Percentiles rank a stretch among this genome's conserved stretches.
These are phyloP conservation scores for Ceratocystis eucalypticola DNA, from an alignment of 2,329 filamentous ascomycete genomes.

Conservation along the genomic window DNA sequence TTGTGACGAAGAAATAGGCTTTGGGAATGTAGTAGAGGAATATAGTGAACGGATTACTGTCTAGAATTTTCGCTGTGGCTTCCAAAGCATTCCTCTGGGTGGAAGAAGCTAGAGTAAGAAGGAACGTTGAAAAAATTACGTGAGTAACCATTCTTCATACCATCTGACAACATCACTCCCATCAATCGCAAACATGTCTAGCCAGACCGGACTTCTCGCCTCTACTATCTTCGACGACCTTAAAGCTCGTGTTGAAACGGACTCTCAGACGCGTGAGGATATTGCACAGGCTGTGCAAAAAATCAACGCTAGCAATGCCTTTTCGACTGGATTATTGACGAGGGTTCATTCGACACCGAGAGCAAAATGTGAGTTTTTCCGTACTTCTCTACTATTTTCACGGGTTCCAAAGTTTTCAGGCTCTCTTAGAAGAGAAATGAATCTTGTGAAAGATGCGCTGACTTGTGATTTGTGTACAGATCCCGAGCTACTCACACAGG, in stretches of 20 bases:
- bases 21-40: not conserved
- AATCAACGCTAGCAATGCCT: constrained; percentile 12
- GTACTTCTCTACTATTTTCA: not conserved
- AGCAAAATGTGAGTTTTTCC: constrained; percentile 33
- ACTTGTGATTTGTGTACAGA: constrained; percentile 35
- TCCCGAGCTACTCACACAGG: constrained; percentile 51
- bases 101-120: no score
- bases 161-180: not conserved
- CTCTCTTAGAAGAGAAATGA: no score
- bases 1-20: constrained; percentile 29
- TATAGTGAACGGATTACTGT: not conserved
- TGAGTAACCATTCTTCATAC: not conserved
- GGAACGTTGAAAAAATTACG: not conserved
- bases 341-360: constrained; percentile 71
- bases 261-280: constrained; percentile 9
- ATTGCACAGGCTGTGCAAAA: constrained; percentile 14
- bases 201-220: constrained; percentile 9
- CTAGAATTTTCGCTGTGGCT: not conserved
- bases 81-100: no score
- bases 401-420: no score
- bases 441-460: not conserved
- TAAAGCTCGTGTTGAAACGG: constrained; percentile 10
- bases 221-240: constrained; percentile 16
- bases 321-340: constrained; percentile 13
- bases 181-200: not conserved